These are phyloP conservation scores for Colletotrichum echinochloae DNA, from an alignment of 2,329 filamentous ascomycete species.

Conservation along the genomic window DNA sequence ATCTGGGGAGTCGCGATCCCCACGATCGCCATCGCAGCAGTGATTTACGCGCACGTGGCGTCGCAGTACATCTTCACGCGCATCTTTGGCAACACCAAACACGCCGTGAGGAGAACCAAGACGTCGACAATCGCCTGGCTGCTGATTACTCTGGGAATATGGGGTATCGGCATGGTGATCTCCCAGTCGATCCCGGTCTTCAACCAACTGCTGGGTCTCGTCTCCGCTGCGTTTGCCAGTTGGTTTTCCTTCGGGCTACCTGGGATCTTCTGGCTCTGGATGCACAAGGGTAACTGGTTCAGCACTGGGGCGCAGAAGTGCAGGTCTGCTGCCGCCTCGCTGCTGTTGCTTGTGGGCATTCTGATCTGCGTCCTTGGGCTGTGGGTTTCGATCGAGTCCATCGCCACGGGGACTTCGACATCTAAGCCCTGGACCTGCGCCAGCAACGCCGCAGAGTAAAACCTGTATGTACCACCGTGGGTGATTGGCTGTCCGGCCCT, in stretches of 20 bases:
- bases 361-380: conserved; percentile 53
- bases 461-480: neutral
- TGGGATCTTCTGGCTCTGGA: conserved; percentile 61
- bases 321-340: conserved; percentile 48
- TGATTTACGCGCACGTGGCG: conserved; percentile 76
- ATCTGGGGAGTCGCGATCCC: conserved; percentile 77
- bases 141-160: conserved; percentile 64
- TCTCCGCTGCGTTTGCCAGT: conserved; percentile 72
- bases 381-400: conserved; percentile 55
- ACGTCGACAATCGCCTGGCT: conserved; percentile 69
- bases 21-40: conserved; percentile 77
- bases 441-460: conserved; percentile 44
- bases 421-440: conserved; percentile 53
- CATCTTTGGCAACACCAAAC: conserved; percentile 69
- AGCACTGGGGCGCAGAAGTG: conserved; percentile 47
- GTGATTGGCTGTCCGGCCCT: neutral
- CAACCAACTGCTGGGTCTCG: conserved; percentile 72
- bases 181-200: conserved; percentile 78
- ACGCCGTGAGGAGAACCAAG: conserved; percentile 62
- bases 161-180: conserved; percentile 74
- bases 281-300: conserved; percentile 58
- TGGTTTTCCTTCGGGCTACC: conserved; percentile 73
- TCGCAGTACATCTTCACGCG: conserved; percentile 75
- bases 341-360: conserved; percentile 50
- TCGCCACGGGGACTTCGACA: conserved; percentile 45